Percentiles rank a stretch among this genome's conserved stretches.
Conservation (phyloP, 116 monocot genomes). For the Zostera marina region DNA sequence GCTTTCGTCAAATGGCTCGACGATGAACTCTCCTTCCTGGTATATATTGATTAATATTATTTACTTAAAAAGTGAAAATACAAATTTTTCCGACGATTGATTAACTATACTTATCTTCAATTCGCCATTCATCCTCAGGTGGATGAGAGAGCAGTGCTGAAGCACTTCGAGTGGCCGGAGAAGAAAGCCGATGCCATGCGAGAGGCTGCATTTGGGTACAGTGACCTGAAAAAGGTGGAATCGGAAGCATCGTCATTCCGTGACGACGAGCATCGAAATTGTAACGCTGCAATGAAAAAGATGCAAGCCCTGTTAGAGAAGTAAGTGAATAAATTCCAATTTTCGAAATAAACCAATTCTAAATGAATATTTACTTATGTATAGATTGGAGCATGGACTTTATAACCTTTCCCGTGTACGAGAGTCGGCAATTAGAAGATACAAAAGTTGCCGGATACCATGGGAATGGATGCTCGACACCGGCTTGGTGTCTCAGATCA, state of each 20-base stretch:
- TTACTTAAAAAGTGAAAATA: too few species aligned
- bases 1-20: conserved; percentile 98
- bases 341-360: neutral
- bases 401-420: conserved; percentile 57
- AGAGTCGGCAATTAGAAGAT: conserved; percentile 50
- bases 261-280: conserved; percentile 46
- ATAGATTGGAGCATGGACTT: conserved; percentile 76
- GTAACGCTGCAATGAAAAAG: conserved; percentile 61
- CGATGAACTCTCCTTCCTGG: conserved; percentile 93
- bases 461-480: conserved; percentile 85
- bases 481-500: conserved; percentile 77
- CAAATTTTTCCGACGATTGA: neutral
- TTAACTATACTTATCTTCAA: neutral
- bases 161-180: conserved; percentile 99
- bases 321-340: conserved; percentile 22
- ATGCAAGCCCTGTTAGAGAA: conserved; percentile 82
- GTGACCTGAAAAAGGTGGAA: conserved; percentile 85
- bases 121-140: conserved; percentile 25
- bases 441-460: conserved; percentile 64
- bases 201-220: conserved; percentile 90
- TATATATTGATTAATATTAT: conserved; percentile 11
- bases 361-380: neutral
- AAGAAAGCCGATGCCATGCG: conserved; percentile 88
- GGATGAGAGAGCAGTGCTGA: conserved; percentile 94
- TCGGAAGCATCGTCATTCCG: conserved; percentile 42